A percentile compares a stretch with the other conserved stretches of the same genome.
Evolutionary conservation across 2,329 filamentous ascomycete genomes (phyloP).

Genomic region (Diaporthe velutina): DNA sequence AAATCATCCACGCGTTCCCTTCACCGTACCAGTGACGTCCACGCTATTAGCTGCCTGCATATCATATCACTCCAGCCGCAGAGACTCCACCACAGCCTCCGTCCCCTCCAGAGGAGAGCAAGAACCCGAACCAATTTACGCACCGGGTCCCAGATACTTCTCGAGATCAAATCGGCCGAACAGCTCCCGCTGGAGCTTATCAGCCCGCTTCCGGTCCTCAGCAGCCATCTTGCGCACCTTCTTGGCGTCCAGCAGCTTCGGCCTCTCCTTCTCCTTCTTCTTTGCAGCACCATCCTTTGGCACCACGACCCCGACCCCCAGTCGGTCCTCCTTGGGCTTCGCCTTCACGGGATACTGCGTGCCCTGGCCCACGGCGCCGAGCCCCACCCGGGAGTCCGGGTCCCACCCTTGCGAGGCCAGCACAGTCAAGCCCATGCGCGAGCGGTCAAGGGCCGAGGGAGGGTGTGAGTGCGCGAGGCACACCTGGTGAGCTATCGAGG

Average conservation of each 20-base stretch:
- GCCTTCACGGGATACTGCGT: slow-evolving; percentile 82
- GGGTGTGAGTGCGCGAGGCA: slow-evolving; percentile 77
- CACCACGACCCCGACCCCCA: slow-evolving; percentile 75
- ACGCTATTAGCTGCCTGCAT: neutral
- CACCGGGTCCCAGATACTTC: slow-evolving; percentile 71
- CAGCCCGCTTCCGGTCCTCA: slow-evolving; percentile 72
- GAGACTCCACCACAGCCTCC: too few relatives aligned
- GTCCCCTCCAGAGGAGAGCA: neutral
- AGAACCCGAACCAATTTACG: neutral
- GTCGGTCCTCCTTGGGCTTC: slow-evolving; percentile 78
- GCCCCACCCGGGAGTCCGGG: slow-evolving; percentile 77
- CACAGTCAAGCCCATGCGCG: slow-evolving; percentile 76
- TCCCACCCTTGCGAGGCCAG: slow-evolving; percentile 80
- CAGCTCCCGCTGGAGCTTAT: slow-evolving; percentile 77
- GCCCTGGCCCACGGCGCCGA: slow-evolving; percentile 80
- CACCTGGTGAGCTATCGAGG: slow-evolving; percentile 78
- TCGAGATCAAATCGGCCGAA: slow-evolving; percentile 82
- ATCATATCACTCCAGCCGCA: neutral
- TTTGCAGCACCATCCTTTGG: slow-evolving; percentile 57
- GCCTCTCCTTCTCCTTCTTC: slow-evolving; percentile 58
- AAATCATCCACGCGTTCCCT: neutral
- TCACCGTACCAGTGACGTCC: too few relatives aligned
- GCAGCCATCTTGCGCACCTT: slow-evolving; percentile 73
- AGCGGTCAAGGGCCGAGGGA: slow-evolving; percentile 78
- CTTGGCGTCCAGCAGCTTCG: slow-evolving; percentile 75